Percentiles rank a stretch among this genome's conserved stretches.
Evolutionary conservation across 1,139 yeast species (phyloP).

Genomic region (Hemisphaericaspora subhashii): DNA sequence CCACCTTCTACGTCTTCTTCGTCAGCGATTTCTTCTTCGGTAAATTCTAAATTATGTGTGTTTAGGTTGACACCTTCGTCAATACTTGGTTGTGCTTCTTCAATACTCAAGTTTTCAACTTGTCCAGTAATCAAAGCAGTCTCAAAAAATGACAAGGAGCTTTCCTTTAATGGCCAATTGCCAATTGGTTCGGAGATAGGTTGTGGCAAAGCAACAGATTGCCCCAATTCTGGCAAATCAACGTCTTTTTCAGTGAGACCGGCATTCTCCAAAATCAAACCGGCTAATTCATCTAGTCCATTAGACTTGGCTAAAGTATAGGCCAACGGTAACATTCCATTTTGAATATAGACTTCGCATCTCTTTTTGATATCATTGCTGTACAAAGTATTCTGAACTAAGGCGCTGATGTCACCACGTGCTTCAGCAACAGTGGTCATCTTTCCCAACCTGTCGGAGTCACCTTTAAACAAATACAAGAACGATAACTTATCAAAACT

Average conservation of each 20-base stretch:
- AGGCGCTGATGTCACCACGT: constrained; percentile 78
- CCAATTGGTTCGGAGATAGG: constrained; percentile 46
- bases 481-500: constrained; percentile 87
- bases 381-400: constrained; percentile 82
- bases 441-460: constrained; percentile 65
- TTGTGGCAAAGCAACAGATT: constrained; percentile 43
- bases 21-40: constrained; percentile 40
- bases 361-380: constrained; percentile 75
- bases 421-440: constrained; percentile 91
- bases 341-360: constrained; percentile 68
- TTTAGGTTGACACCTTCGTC: neutral
- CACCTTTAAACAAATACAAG: constrained; percentile 83
- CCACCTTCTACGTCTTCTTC: constrained; percentile 57
- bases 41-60: constrained; percentile 21
- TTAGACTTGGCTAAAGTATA: constrained; percentile 89
- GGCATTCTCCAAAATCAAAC: constrained; percentile 66
- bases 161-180: constrained; percentile 83
- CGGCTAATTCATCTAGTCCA: constrained; percentile 76
- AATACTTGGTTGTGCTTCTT: constrained; percentile 30
- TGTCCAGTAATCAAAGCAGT: constrained; percentile 75
- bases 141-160: constrained; percentile 79
- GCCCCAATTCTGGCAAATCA: constrained; percentile 58
- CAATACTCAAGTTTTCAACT: constrained; percentile 61
- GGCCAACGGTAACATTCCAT: constrained; percentile 87
- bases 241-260: constrained; percentile 67